Conservation (phyloP, 345 rosid species). For the Angophora floribunda region DNA sequence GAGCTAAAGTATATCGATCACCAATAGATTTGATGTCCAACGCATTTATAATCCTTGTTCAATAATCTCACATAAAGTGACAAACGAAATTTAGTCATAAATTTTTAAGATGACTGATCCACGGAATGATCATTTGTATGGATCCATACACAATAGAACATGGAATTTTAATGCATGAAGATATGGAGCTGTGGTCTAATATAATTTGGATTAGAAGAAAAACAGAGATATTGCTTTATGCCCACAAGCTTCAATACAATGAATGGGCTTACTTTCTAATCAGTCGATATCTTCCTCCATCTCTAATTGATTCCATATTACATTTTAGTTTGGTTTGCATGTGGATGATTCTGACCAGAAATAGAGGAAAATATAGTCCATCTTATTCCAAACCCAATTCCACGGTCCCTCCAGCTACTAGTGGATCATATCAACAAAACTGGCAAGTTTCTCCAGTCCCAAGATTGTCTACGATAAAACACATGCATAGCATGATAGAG, state of each 20-base stretch:
- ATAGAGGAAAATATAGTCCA: not conserved
- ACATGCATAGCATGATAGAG: not conserved
- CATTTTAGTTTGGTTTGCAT: not conserved
- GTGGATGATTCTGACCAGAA: not conserved
- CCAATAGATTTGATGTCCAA: not conserved
- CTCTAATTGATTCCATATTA: not conserved
- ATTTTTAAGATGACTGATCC: not conserved
- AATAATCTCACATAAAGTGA: not conserved
- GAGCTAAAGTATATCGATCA: not conserved
- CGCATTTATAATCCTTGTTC: not conserved
- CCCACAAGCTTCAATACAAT: not conserved
- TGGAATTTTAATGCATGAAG: not conserved
- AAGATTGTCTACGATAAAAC: not conserved
- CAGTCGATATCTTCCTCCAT: not conserved
- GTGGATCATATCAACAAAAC: not conserved
- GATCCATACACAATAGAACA: not conserved
- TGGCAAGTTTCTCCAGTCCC: not conserved
- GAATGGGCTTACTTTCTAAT: not conserved
- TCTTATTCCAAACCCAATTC: not conserved
- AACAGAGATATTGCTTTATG: not conserved
- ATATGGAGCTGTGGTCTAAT: not conserved
- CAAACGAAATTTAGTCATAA: too few relatives aligned
- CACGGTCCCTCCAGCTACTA: not conserved
- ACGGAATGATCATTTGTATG: not conserved
- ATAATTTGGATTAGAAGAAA: not conserved